Conservation (phyloP, 2,329 filamentous ascomycete genomes). For the Coniosporium tulheliwenetii region DNA sequence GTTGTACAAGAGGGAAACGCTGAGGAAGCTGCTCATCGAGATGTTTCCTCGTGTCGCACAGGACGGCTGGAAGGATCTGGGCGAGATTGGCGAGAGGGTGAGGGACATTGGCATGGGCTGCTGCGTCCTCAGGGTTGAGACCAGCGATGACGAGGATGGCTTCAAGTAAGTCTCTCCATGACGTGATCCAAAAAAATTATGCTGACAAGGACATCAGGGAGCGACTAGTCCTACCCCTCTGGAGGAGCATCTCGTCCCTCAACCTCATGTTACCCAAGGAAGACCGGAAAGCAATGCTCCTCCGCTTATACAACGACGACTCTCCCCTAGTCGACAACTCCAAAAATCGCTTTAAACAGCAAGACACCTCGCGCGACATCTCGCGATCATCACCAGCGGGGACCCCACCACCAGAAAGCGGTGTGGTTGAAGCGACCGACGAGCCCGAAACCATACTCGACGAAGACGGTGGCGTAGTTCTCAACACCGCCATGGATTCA, state of each 20-base stretch:
- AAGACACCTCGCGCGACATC: background rate
- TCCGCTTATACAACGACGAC: constrained; percentile 81
- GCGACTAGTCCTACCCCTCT: constrained; percentile 77
- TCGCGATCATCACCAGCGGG: background rate
- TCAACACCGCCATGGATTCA: constrained; percentile 13
- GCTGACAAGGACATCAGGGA: constrained; percentile 32
- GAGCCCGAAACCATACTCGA: constrained; percentile 13
- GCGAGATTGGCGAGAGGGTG: constrained; percentile 76
- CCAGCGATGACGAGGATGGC: constrained; percentile 46
- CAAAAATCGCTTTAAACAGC: constrained; percentile 14
- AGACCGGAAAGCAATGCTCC: constrained; percentile 77
- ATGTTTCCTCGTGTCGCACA: constrained; percentile 88
- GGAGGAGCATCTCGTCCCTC: constrained; percentile 80
- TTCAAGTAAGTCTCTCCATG: constrained; percentile 27
- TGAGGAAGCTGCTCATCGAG: constrained; percentile 72
- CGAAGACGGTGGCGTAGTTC: constrained; percentile 5
- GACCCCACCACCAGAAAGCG: background rate
- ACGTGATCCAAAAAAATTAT: background rate
- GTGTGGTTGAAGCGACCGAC: constrained; percentile 27
- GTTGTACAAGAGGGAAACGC: constrained; percentile 61
- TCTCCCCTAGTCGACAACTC: constrained; percentile 64
- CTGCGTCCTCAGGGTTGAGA: constrained; percentile 73
- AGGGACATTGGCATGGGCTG: constrained; percentile 76
- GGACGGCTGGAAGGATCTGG: constrained; percentile 57
- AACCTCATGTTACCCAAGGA: constrained; percentile 99